Percentiles rank a stretch among this genome's conserved stretches.
Evolutionary conservation across 345 rosid genomes (phyloP).

Genomic region (Salix arbutifolia): DNA sequence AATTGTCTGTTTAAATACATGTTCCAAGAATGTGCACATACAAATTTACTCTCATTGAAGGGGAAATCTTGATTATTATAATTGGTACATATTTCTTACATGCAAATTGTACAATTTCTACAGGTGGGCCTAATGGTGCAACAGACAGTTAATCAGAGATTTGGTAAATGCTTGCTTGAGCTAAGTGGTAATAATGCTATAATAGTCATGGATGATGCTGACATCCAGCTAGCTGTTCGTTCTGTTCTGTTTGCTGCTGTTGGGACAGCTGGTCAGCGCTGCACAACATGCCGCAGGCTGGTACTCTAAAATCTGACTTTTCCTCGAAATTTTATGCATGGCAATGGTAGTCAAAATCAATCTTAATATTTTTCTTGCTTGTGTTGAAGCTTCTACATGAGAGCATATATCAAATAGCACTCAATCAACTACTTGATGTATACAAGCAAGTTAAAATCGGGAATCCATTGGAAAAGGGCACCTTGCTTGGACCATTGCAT

Average conservation of each 20-base stretch:
- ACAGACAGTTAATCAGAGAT: conserved; percentile 73
- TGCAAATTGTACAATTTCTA: not conserved
- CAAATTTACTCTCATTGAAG: not conserved
- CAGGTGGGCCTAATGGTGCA: conserved; percentile 86
- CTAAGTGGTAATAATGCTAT: conserved; percentile 96
- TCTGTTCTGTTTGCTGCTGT: conserved; percentile 93
- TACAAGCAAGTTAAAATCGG: conserved; percentile 94
- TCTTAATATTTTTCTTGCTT: conserved; percentile 18
- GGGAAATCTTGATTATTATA: not conserved
- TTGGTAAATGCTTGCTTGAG: conserved; percentile 90
- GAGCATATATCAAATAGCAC: conserved; percentile 58
- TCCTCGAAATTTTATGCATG: conserved; percentile 8
- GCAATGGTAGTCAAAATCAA: not conserved
- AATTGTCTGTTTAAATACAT: not conserved
- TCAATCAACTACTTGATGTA: conserved; percentile 63
- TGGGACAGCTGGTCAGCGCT: conserved; percentile 98
- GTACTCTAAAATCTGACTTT: conserved; percentile 32
- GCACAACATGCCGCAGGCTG: conserved; percentile 99
- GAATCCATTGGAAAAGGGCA: conserved; percentile 80
- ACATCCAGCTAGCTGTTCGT: conserved; percentile 73
- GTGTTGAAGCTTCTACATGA: conserved; percentile 77
- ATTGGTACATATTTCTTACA: not conserved
- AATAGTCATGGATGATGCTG: conserved; percentile 90
- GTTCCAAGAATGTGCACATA: not conserved
- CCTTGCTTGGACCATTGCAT: conserved; percentile 82